Evolutionary conservation across 768 basidiomycete genomes (phyloP).

Genomic region (Tylopilus rubrobrunneus): DNA sequence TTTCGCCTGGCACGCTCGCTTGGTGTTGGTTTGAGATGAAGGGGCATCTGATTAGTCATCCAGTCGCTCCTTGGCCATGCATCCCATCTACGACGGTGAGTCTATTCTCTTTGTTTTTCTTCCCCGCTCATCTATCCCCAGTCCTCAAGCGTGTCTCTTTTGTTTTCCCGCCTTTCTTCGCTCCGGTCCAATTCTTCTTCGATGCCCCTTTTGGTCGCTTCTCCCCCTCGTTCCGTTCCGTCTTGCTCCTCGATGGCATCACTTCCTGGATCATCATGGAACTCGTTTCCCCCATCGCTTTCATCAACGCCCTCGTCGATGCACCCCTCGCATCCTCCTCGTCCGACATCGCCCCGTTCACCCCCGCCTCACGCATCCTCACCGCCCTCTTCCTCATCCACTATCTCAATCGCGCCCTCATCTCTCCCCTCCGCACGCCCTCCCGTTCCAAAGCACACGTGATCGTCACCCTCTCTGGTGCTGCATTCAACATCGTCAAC

Average conservation of each 20-base stretch:
- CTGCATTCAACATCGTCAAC: conserved; percentile 70
- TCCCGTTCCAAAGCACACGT: conserved; percentile 75
- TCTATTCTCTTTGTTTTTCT: neutral
- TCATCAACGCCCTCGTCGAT: conserved; percentile 46
- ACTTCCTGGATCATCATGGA: conserved; percentile 80
- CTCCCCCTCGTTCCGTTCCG: conserved; percentile 40
- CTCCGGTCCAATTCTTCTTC: conserved; percentile 44
- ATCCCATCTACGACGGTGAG: conserved; percentile 25
- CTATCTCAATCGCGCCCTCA: conserved; percentile 78
- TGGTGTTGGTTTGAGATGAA: conserved; percentile 61
- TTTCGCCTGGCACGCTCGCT: conserved; percentile 38
- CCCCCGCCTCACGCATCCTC: conserved; percentile 47
- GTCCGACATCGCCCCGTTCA: conserved; percentile 26
- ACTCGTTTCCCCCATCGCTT: conserved; percentile 53
- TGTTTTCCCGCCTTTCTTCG: conserved; percentile 33
- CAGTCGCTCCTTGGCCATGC: conserved; percentile 8
- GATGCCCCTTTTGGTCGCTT: conserved; percentile 85
- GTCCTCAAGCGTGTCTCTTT: conserved; percentile 45
- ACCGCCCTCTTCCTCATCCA: conserved; percentile 62
- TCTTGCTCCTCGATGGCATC: conserved; percentile 56
- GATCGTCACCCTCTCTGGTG: conserved; percentile 50
- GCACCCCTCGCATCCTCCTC: conserved; percentile 44
- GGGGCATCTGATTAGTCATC: conserved; percentile 34
- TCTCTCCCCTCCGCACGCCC: conserved; percentile 79
- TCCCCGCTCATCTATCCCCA: conserved; percentile 5